Evolutionary conservation across 768 basidiomycete species (phyloP).

Genomic region (Termitomyces heimii): DNA sequence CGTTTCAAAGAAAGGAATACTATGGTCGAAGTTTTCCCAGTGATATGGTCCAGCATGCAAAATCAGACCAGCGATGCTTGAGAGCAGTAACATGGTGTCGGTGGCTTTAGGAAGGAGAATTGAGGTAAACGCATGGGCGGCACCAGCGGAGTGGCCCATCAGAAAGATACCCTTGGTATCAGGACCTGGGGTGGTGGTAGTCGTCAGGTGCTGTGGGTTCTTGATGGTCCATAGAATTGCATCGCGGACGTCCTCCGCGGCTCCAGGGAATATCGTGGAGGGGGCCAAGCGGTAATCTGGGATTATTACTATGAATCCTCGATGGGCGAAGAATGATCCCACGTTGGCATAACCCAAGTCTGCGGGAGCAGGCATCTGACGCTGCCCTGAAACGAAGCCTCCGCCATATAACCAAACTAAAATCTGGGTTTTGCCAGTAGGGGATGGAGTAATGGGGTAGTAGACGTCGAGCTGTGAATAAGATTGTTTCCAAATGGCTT

Average conservation of each 20-base stretch:
- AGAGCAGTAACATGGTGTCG: slow-evolving; percentile 20
- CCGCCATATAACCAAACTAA: slow-evolving; percentile 67
- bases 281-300: slow-evolving; percentile 67
- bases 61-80: slow-evolving; percentile 38
- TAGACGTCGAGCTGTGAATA: slow-evolving; percentile 56
- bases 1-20: slow-evolving; percentile 20
- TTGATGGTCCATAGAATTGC: slow-evolving; percentile 48
- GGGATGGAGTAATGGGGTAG: slow-evolving; percentile 36
- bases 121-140: slow-evolving; percentile 40
- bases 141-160: slow-evolving; percentile 61
- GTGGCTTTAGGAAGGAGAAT: slow-evolving; percentile 31
- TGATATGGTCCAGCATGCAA: slow-evolving; percentile 42
- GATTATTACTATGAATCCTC: slow-evolving; percentile 57
- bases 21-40: slow-evolving; percentile 19
- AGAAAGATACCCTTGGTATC: slow-evolving; percentile 40
- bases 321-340: slow-evolving; percentile 55
- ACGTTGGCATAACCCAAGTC: slow-evolving; percentile 51
- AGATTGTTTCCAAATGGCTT: neutral
- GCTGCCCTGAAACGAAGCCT: slow-evolving; percentile 48
- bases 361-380: slow-evolving; percentile 38
- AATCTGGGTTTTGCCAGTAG: slow-evolving; percentile 33
- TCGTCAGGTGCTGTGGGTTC: slow-evolving; percentile 25
- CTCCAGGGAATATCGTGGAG: slow-evolving; percentile 45
- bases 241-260: slow-evolving; percentile 53
- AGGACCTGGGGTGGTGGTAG: slow-evolving; percentile 24